phyloP scores from a whole-genome alignment of 2,329 filamentous ascomycete genomes.

The Thielaviopsis euricoi region DNA sequence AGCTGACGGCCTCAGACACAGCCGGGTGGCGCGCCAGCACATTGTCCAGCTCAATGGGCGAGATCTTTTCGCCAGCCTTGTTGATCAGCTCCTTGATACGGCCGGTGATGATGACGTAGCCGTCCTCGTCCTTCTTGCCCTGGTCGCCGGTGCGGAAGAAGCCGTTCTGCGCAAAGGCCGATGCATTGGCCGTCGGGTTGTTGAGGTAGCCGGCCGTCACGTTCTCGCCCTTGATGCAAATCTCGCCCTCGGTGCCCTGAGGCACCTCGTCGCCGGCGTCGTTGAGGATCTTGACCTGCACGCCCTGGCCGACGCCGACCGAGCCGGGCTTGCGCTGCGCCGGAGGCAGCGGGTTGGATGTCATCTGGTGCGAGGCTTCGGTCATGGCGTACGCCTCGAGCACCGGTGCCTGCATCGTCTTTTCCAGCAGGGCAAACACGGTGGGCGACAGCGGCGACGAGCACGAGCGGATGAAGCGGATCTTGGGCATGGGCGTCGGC shows the following conservation, averaged over 20 bases:
- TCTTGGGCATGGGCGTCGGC: conserved; percentile 51
- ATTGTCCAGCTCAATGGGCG: conserved; percentile 76
- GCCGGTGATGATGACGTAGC: conserved; percentile 76
- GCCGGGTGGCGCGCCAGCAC: conserved; percentile 56
- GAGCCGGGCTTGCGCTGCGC: conserved; percentile 64
- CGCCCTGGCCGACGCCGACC: conserved; percentile 69
- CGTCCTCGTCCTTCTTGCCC: conserved; percentile 62
- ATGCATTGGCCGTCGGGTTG: conserved; percentile 59
- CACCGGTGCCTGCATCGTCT: conserved; percentile 60
- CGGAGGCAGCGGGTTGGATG: conserved; percentile 55
- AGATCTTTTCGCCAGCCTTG: conserved; percentile 81
- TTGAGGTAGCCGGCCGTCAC: conserved; percentile 77
- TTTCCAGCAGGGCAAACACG: conserved; percentile 63
- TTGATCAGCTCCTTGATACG: conserved; percentile 88
- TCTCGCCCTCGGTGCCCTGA: conserved; percentile 59
- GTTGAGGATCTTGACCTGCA: conserved; percentile 65
- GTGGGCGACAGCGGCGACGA: conserved; percentile 62
- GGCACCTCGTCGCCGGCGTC: conserved; percentile 49
- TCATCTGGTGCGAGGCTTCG: conserved; percentile 76
- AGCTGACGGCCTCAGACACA: conserved; percentile 65
- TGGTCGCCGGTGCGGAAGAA: conserved; percentile 85
- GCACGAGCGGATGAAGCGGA: conserved; percentile 79
- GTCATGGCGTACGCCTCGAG: conserved; percentile 90
- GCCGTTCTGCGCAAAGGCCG: conserved; percentile 55
- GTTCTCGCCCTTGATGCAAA: conserved; percentile 68